Percentiles rank a stretch among this genome's conserved stretches.
These are phyloP conservation scores for Asterochloris sp. DNA, from an alignment of 139 green algal species.

Conservation along the genomic window DNA sequence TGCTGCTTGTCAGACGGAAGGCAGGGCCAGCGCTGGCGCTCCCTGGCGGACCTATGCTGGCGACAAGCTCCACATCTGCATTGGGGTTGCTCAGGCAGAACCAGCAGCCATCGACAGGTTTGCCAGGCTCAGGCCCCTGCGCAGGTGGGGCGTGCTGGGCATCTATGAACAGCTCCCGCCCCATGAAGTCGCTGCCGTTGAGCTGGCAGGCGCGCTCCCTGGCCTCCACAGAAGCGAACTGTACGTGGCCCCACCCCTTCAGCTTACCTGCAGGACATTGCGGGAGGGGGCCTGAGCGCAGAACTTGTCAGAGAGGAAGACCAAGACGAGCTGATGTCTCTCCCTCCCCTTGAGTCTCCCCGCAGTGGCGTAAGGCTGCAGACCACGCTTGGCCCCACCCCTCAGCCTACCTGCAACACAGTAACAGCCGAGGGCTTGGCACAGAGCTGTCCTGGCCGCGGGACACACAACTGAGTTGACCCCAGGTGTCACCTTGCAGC, in stretches of 20 bases:
- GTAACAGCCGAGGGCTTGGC: no score
- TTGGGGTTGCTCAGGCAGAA: conserved; percentile 76
- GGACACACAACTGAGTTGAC: no score
- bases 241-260: conserved; percentile 55
- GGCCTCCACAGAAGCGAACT: conserved; percentile 54
- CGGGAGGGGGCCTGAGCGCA: no score
- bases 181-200: conserved; percentile 50
- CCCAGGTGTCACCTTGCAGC: no score
- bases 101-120: conserved; percentile 80
- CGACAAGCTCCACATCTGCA: conserved; percentile 58
- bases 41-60: conserved; percentile 35
- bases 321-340: no score
- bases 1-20: background rate
- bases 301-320: no score
- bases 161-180: conserved; percentile 54
- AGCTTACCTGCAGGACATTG: conserved; percentile 36
- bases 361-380: no score
- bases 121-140: conserved; percentile 13
- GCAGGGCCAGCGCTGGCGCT: no score
- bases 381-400: no score
- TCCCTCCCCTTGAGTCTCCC: no score
- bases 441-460: no score
- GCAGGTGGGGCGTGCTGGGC: conserved; percentile 14
- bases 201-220: conserved; percentile 52
- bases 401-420: no score